A percentile compares a stretch with the other conserved stretches of the same genome.
These are phyloP conservation scores for Fusarium penzigii DNA, from an alignment of 2,329 filamentous ascomycete genomes.

Conservation along the genomic window DNA sequence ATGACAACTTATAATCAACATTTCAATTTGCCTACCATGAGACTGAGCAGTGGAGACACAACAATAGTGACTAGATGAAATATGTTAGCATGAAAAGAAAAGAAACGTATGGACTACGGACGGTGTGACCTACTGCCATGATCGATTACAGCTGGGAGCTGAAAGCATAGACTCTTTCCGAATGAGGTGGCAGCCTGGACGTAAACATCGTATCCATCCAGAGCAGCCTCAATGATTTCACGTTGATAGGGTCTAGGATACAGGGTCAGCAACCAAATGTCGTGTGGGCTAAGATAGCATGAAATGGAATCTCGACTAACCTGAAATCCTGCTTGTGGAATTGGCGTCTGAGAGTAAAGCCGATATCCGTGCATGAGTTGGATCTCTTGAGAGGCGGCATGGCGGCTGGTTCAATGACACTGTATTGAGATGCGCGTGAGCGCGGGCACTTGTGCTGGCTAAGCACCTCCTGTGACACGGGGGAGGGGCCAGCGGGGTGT, in stretches of 20 bases:
- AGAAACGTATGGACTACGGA: background rate
- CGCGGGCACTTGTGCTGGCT: too few relatives aligned
- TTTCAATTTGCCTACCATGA: constrained; percentile 66
- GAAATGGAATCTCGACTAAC: constrained; percentile 41
- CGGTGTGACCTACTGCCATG: constrained; percentile 68
- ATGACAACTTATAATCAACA: constrained; percentile 1
- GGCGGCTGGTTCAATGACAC: constrained; percentile 17
- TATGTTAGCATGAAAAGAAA: constrained; percentile 17
- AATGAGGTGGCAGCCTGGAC: constrained; percentile 89
- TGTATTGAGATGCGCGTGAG: constrained; percentile 1
- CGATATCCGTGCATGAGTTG: constrained; percentile 63
- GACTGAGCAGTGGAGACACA: constrained; percentile 81
- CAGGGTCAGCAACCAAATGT: constrained; percentile 1
- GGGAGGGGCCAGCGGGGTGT: background rate
- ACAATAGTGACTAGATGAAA: constrained; percentile 74
- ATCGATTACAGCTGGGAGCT: constrained; percentile 85
- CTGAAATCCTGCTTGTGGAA: constrained; percentile 76
- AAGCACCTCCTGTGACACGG: too few relatives aligned
- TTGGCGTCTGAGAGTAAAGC: constrained; percentile 71
- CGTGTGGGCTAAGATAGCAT: background rate
- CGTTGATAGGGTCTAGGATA: constrained; percentile 71
- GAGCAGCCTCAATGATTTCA: constrained; percentile 80
- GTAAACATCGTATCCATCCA: constrained; percentile 87
- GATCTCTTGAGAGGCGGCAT: constrained; percentile 47
- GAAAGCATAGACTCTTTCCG: constrained; percentile 91